phyloP scores from a whole-genome alignment of 768 basidiomycete genomes.

The Trametes meyenii region DNA sequence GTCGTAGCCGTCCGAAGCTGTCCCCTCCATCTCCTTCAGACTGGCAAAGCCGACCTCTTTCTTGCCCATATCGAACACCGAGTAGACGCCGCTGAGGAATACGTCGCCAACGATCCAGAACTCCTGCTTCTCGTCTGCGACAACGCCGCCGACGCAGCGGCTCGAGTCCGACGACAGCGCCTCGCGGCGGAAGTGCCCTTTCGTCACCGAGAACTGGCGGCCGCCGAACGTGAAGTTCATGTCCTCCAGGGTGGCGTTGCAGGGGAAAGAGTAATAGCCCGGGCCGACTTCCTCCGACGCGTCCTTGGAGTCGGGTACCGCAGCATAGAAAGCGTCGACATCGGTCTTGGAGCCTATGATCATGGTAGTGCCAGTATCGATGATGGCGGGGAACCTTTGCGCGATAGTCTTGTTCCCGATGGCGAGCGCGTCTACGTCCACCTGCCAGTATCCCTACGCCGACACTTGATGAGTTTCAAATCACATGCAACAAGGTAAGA shows the following conservation, averaged over 20 bases:
- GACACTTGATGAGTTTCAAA: neutral
- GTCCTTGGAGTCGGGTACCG: constrained; percentile 35
- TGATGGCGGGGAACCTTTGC: constrained; percentile 29
- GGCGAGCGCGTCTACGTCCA: constrained; percentile 35
- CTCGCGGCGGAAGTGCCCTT: constrained; percentile 48
- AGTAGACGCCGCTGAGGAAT: constrained; percentile 51
- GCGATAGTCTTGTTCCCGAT: constrained; percentile 30
- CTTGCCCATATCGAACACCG: constrained; percentile 24
- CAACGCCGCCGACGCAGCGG: constrained; percentile 43
- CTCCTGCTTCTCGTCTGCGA: constrained; percentile 14
- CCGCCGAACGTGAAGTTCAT: constrained; percentile 43
- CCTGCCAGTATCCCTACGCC: constrained; percentile 40
- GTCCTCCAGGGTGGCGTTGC: constrained; percentile 34
- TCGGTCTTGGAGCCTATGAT: constrained; percentile 33
- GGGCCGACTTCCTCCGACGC: constrained; percentile 28
- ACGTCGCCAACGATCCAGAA: constrained; percentile 42
- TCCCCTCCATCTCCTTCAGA: constrained; percentile 4
- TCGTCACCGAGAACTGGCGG: constrained; percentile 39
- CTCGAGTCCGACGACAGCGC: constrained; percentile 32
- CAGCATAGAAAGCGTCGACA: constrained; percentile 35
- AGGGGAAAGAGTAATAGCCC: constrained; percentile 46
- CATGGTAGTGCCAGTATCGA: constrained; percentile 42
- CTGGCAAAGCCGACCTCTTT: constrained; percentile 25
- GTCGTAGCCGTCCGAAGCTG: neutral
- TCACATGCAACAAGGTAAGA: neutral